Conservation (phyloP, 164 flowering plant genomes). For the Platanus orientalis region DNA sequence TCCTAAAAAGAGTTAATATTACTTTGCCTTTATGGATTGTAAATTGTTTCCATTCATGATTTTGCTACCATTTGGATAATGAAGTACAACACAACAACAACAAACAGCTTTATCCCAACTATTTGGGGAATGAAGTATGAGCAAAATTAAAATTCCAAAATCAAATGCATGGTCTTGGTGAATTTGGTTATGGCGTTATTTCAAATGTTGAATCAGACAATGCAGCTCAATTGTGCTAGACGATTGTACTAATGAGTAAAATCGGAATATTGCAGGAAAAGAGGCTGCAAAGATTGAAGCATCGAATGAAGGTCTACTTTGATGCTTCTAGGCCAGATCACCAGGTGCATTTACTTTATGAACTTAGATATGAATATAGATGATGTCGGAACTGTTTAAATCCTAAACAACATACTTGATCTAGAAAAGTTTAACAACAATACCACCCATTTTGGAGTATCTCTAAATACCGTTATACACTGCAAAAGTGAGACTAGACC, state of each 20-base stretch:
- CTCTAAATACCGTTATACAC: background rate
- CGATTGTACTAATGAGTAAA: background rate
- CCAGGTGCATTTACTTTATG: conserved; percentile 44
- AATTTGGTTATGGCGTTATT: background rate
- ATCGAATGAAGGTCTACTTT: conserved; percentile 60
- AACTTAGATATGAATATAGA: too few species aligned
- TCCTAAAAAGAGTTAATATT: background rate
- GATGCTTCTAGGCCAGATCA: conserved; percentile 73
- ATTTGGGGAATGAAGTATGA: too few species aligned
- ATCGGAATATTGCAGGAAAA: conserved; percentile 47
- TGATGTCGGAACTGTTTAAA: too few species aligned
- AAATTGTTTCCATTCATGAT: background rate
- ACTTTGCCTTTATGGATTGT: background rate
- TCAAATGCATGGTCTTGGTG: background rate
- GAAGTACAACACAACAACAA: too few species aligned
- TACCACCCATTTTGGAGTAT: background rate
- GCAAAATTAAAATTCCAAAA: too few species aligned
- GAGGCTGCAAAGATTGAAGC: conserved; percentile 58
- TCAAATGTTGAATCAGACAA: background rate
- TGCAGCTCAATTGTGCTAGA: background rate
- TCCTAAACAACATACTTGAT: background rate
- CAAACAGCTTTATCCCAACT: too few species aligned
- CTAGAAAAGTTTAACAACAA: background rate
- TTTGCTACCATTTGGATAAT: too few species aligned
- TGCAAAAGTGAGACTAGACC: background rate